Evolutionary conservation across 495 filamentous ascomycete species (phyloP), one percentile per base, ranked within the genome.

Genomic region (Aspergillus taichungensis): DNA sequence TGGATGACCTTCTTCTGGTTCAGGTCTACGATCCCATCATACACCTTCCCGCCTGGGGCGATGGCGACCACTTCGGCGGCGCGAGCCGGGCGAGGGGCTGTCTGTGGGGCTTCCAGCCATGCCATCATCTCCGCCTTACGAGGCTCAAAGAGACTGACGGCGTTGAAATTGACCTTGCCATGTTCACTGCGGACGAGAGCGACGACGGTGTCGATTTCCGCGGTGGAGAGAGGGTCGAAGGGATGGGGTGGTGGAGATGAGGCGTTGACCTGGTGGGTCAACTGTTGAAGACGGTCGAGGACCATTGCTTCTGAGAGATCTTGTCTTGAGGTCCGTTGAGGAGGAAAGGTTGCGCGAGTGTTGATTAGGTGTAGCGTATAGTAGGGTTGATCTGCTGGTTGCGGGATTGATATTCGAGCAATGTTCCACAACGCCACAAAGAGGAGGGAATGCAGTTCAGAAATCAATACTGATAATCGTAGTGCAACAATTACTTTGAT

Each of bases 61-160:
- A 95, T 88, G n/a, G 81, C 85, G 24, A 95, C 87, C 1, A 94
- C 73, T 62, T 96, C 90, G 2, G 89, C 90, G 12, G 85, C 66
- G 51, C 90, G 76, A 14, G 71, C 61, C 18, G 90, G 90, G 7
- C 84, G 75, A 8, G 80, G 74, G 0, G 68, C 67, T 9, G 66
- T 73, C 37, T 78, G 64, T 9, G 84, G 77, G 43, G 81, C 70
- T 30, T 70, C 78, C 2, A 95, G 60, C 88, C 89, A 97, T 40
- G 76, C 78, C 55, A 82, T 71, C 87, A 95, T 94, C 56, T 90
- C 81, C 28, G 74, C 79, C 74, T 95, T 95, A 51, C 80, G 80
- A 11, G 90, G 90, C 70, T 95, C 91, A 39, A 78, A 85, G 8
- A 94, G 67, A n/a, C 87, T 83, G 42, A 95, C 81, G 4, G 88